A percentile compares a stretch with the other conserved stretches of the same genome.
These are phyloP conservation scores for Neovahlkampfia damariscottae DNA, from an alignment of 78 protist genomes.

Conservation along the genomic window DNA sequence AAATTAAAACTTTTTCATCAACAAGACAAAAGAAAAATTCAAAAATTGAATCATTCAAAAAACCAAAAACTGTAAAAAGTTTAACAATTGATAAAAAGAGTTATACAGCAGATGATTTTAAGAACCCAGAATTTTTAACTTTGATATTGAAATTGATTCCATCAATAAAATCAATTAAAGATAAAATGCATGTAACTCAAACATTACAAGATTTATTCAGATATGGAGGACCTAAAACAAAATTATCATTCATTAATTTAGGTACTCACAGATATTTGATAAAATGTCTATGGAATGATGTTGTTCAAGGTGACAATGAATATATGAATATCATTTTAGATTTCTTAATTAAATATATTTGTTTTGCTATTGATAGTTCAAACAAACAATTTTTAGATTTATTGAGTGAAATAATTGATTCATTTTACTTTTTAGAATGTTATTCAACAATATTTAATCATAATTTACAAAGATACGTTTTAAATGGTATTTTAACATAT, in stretches of 20 bases:
- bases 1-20: no score
- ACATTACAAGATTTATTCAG: neutral
- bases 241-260: neutral
- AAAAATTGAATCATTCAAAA: no score
- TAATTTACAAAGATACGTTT: neutral
- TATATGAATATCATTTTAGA: neutral
- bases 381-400: neutral
- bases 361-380: neutral
- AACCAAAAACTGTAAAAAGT: no score
- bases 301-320: neutral
- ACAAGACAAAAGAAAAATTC: no score
- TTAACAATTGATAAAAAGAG: no score
- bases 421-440: no score
- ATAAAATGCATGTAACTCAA: neutral
- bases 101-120: neutral
- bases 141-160: neutral
- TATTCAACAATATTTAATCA: no score
- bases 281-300: neutral
- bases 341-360: neutral
- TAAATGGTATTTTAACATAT: neutral
- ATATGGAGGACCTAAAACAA: neutral
- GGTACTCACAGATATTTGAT: neutral
- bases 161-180: neutral
- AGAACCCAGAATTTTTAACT: neutral
- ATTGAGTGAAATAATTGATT: no score